Evolutionary conservation across 805 yeast species (phyloP), one percentile per base, ranked within the genome.

Genomic region (Wickerhamiella parazyma): DNA sequence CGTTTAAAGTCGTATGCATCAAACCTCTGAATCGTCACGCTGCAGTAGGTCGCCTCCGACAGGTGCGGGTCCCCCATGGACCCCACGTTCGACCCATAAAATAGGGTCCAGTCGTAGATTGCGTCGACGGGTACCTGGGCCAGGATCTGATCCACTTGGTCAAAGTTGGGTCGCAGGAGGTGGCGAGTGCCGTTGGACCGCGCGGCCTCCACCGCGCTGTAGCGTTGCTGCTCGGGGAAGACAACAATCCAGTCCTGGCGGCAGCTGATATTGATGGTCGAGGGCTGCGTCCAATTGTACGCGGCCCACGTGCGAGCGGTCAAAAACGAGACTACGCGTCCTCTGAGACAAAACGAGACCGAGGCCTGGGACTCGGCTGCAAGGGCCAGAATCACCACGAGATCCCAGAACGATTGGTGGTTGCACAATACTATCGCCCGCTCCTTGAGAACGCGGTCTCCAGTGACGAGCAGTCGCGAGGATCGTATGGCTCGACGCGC

Each of bases 381-480:
- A 19, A 39, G n/a, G 2, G 12, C 36, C 31, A 39, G 19, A 14
- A 39, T 8, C 9, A 39, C 42, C 5, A 39, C 11, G 3, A 29
- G 29, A 39, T 39, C 42, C 35, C 33, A 39, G 21, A 39, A 21
- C 10, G 42, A 28, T 6, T 26, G 35, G 22, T 39, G 42, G 31
- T 39, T 39, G 22, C 36, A 34, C 2, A 39, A 6, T n/a, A 39
- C 26, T 10, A 39, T 17, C 2, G 42, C 42, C 18, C 36, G 29
- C 16, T 39, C 36, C 7, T 28, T 28, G 14, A 28, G 16, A 4
- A 28, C 6, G 6, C 31, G n/a, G 16, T 28, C 31, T 7, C 31
- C 31, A n/a, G 31, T 28, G 6, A 12, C n/a, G 14, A 10, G 16
- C 16, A 28, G 16, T 7, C 16, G 16, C 31, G 31, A 28, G 14